Base-by-base conservation (phyloP, 2,329 filamentous ascomycete species). In the Tetracladium maxilliforme region DNA sequence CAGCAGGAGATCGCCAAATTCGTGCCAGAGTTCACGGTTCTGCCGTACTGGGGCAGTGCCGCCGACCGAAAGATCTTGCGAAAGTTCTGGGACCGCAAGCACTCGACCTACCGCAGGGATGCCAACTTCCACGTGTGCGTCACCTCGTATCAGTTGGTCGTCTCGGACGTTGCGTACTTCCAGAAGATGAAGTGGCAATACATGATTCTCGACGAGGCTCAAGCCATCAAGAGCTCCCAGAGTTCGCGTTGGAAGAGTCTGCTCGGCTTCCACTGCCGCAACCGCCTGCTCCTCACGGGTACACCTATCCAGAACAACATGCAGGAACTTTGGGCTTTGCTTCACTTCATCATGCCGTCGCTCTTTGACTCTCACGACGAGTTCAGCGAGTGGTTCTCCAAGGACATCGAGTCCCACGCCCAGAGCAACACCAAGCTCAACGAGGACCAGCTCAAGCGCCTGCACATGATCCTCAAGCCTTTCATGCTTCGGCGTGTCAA, bases 321-420 rank as follows among this genome's bases (percentile, higher is more conserved):
- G 90, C 90, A 95, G 52, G 87, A 98, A 53, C 56, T 98, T 30
- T 98, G 90, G 90, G 90, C 90, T 16, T 56, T 98, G 37, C 64
- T 98, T 12, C 90, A 98, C 64, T 98, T 98, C 58, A 95, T 95
- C 57, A 95, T 98, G 90, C 90, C 90, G n/a, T 93, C 82, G 21
- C 64, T 98, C 25, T 98, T 98, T 52, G 90, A 90, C 50, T 87
- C 79, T 1, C 82, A 90, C 51, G 82, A 92, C 44, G 82, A 90
- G 43, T 92, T 92, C 45, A 87, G 79, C 54, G 82, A 90, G 41
- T 92, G 82, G 82, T 92, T 92, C 49, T 87, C 80, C 27, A 90
- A 90, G 54, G 82, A 90, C 38, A 98, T 98, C 33, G 90, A 98
- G 52, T 95, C 86, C 19, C 90, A 98, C 47, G 90, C 90, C 1